Evolutionary conservation across 768 basidiomycete genomes (phyloP).

Genomic region (Mycena rosella): DNA sequence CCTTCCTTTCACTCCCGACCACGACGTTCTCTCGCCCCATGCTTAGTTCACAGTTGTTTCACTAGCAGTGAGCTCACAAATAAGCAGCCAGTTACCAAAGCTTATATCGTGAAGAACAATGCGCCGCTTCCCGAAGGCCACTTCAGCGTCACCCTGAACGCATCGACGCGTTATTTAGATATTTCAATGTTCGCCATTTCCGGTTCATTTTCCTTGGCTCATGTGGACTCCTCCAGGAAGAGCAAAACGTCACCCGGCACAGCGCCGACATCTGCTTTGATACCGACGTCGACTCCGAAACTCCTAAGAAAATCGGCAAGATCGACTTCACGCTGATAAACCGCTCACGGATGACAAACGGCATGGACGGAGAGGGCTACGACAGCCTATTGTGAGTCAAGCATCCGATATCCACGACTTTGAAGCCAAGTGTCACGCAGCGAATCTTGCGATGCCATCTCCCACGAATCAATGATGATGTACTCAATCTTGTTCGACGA

Average conservation of each 20-base stretch:
- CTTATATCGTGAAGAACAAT: neutral
- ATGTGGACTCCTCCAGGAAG: neutral
- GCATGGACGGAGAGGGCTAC: neutral
- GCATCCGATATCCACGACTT: neutral
- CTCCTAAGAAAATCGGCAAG: neutral
- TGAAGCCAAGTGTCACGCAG: no score
- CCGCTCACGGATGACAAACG: conserved; percentile 10
- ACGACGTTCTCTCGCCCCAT: no score
- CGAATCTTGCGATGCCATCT: conserved; percentile 10
- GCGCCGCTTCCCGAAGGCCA: conserved; percentile 8
- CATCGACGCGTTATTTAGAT: neutral
- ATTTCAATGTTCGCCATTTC: neutral
- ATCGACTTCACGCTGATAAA: conserved; percentile 4
- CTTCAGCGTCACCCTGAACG: neutral
- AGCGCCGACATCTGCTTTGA: conserved; percentile 11
- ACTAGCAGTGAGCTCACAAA: no score
- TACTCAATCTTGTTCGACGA: conserved; percentile 1
- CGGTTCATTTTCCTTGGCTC: neutral
- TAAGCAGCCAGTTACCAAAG: neutral
- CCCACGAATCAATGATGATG: conserved; percentile 11
- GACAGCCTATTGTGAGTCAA: neutral
- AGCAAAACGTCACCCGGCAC: conserved; percentile 13
- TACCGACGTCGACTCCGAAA: conserved; percentile 4
- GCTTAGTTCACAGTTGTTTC: no score
- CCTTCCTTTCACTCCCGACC: no score